phyloP scores from a whole-genome alignment of 495 filamentous ascomycete species.

The Penicillium steckii region DNA sequence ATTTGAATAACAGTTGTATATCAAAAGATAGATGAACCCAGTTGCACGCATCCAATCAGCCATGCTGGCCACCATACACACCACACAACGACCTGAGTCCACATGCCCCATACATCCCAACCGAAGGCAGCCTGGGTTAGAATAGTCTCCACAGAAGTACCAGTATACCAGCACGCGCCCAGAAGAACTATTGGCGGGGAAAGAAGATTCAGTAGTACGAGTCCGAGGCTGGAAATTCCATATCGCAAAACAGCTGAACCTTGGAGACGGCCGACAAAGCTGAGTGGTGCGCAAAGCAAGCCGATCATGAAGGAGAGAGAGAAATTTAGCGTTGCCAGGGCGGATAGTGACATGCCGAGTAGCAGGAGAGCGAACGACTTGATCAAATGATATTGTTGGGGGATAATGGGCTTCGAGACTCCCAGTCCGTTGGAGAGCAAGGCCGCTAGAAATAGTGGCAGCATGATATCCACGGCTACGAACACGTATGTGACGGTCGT shows the following conservation, averaged over 20 bases:
- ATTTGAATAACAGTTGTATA: neutral
- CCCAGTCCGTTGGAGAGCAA: constrained; percentile 52
- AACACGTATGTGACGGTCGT: constrained; percentile 50
- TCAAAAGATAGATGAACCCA: constrained; percentile 44
- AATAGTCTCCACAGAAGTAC: constrained; percentile 51
- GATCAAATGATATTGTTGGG: constrained; percentile 72
- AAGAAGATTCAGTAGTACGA: constrained; percentile 53
- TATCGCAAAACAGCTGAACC: constrained; percentile 20
- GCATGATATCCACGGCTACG: constrained; percentile 54
- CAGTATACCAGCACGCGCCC: constrained; percentile 49
- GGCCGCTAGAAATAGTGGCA: constrained; percentile 53
- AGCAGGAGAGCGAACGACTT: constrained; percentile 90
- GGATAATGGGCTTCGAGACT: constrained; percentile 49
- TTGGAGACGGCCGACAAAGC: constrained; percentile 61
- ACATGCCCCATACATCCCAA: constrained; percentile 90
- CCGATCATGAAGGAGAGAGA: constrained; percentile 85
- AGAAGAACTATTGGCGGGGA: constrained; percentile 65
- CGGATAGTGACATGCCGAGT: constrained; percentile 85
- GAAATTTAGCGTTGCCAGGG: constrained; percentile 96
- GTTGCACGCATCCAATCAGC: constrained; percentile 62
- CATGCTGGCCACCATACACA: constrained; percentile 99
- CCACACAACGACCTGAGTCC: constrained; percentile 89
- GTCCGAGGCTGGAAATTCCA: constrained; percentile 21
- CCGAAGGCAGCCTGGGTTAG: constrained; percentile 79
- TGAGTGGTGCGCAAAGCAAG: constrained; percentile 70